Conservation (phyloP, 352 stramenopile genomes). For the Thalassiosira livingstoniorum region DNA sequence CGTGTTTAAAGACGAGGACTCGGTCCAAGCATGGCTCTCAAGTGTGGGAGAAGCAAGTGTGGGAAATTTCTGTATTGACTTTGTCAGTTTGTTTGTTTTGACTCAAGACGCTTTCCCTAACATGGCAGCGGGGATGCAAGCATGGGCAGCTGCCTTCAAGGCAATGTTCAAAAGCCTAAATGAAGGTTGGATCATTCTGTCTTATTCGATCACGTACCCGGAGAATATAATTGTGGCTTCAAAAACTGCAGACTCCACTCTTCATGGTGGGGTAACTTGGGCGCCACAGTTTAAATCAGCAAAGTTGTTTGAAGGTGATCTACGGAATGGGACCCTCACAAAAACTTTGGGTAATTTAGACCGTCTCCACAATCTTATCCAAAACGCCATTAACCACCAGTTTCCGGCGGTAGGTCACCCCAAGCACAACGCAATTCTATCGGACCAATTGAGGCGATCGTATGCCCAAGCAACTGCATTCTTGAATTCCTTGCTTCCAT, state of each 20-base stretch:
- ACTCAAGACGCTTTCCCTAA: background rate
- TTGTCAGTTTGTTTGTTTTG: conserved; percentile 16
- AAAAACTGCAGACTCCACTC: conserved; percentile 5
- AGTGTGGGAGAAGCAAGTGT: background rate
- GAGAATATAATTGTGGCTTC: background rate
- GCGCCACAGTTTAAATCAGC: background rate
- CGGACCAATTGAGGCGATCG: background rate
- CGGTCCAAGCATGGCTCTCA: conserved; percentile 9
- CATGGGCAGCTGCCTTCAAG: conserved; percentile 22
- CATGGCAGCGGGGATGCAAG: conserved; percentile 1
- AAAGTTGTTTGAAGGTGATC: conserved; percentile 20
- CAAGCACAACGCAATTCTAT: background rate
- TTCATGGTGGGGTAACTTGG: conserved; percentile 23
- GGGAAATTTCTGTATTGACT: conserved; percentile 22
- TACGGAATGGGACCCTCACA: conserved; percentile 11
- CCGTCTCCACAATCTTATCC: background rate
- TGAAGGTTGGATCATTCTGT: conserved; percentile 11
- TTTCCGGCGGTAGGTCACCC: conserved; percentile 10
- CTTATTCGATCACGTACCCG: conserved; percentile 32
- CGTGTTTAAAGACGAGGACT: conserved; percentile 12
- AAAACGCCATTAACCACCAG: conserved; percentile 29
- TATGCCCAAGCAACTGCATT: conserved; percentile 14
- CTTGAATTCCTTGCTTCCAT: conserved; percentile 14
- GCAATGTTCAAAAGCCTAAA: conserved; percentile 14
- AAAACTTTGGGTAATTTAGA: background rate